Percentiles rank a stretch among this genome's conserved stretches.
These are phyloP conservation scores for cucumber (Cucumis sativus) DNA, from an alignment of 306 rosid species.

Conservation along the genomic window Cucumber_9930_V3 NC_026657.2:7445001-7445500, in stretches of 20 bases:
- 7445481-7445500: constrained; percentile 5
- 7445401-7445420: constrained; percentile 13
- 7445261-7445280: constrained; percentile 3
- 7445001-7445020: constrained; percentile 14
- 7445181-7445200: constrained; percentile 9
- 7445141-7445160: constrained; percentile 12
- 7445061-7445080: constrained; percentile 8
- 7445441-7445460: constrained; percentile 14
- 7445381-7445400: not conserved
- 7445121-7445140: constrained; percentile 16
- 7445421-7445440: constrained; percentile 12
- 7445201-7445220: constrained; percentile 11
- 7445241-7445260: constrained; percentile 1
- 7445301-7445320: constrained; percentile 11
- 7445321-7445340: constrained; percentile 10
- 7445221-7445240: constrained; percentile 6
- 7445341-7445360: constrained; percentile 9
- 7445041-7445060: constrained; percentile 7
- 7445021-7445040: constrained; percentile 9
- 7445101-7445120: constrained; percentile 10
- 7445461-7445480: constrained; percentile 11
- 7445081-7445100: constrained; percentile 7
- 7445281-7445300: constrained; percentile 10
- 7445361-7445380: constrained; percentile 9
- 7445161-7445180: constrained; percentile 7